A percentile compares a stretch with the other conserved stretches of the same genome.
phyloP scores from a whole-genome alignment of 1,284 basidiomycete species.

The Schizophyllum amplum region DNA sequence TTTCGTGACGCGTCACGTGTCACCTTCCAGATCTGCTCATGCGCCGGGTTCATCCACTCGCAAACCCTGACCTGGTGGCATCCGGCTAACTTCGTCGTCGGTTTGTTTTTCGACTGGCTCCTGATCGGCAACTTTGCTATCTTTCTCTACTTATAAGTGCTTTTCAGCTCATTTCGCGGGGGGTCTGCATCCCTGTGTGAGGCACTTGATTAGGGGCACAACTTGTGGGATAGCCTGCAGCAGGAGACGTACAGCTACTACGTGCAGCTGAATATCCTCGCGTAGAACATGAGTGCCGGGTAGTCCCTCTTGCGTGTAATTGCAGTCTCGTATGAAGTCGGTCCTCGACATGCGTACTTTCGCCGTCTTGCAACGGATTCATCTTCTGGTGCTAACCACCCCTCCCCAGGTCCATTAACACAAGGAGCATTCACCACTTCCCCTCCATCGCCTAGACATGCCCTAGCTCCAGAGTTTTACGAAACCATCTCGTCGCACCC shows the following conservation, averaged over 20 bases:
- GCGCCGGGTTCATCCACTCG: constrained; percentile 89
- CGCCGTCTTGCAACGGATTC: no score
- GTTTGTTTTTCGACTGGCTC: constrained; percentile 68
- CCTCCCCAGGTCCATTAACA: constrained; percentile 82
- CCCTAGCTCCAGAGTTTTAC: constrained; percentile 90
- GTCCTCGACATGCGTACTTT: no score
- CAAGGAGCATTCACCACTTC: constrained; percentile 99
- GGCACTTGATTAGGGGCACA: constrained; percentile 97
- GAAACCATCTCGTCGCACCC: constrained; percentile 81
- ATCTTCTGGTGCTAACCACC: background rate
- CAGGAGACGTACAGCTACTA: constrained; percentile 99
- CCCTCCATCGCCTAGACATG: constrained; percentile 93
- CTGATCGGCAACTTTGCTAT: constrained; percentile 57
- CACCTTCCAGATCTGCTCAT: constrained; percentile 83
- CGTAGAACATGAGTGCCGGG: constrained; percentile 79
- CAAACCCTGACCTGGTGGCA: constrained; percentile 86
- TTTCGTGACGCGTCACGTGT: no score
- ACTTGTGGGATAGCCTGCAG: constrained; percentile 80
- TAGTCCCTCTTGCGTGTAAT: no score
- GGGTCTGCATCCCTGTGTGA: constrained; percentile 89
- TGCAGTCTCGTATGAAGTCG: no score
- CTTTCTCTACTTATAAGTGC: constrained; percentile 70
- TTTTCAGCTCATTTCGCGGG: constrained; percentile 92
- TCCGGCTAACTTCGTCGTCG: constrained; percentile 62
- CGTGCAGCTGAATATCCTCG: constrained; percentile 82